Evolutionary conservation across 352 stramenopile species (phyloP), one percentile per base, ranked within the genome.

Genomic region (Elongisporangium prolatum): DNA sequence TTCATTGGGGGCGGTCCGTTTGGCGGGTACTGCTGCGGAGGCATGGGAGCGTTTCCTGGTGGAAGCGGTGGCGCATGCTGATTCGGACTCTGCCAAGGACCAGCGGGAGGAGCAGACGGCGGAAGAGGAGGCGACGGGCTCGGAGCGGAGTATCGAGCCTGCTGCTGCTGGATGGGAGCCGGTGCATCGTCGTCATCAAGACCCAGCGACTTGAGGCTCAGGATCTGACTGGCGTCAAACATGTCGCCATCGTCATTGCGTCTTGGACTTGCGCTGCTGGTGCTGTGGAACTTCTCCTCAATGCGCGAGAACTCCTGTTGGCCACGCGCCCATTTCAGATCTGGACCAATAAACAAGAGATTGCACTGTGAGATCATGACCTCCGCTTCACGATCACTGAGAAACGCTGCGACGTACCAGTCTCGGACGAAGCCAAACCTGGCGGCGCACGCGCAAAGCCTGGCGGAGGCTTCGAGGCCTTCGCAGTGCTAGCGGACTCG

Each of bases 301-400:
- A 89, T 57, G 50, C 78, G 67, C 18, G 81, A 89, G 40, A 91
- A 91, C 48, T 84, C 69, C 38, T 91, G 71, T 55, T 92, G 83
- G 4, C 85, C 83, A 50, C 83, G 73, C 3, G 85, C 80, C 85
- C 85, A 95, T 62, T 89, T 89, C 21, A 93, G 57, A 57, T 95
- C 84, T 48, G 25, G 16, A 40, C 21, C 2, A 20, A 51, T 13
- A 56, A 17, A 58, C 28, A 64, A 54, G 5, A 1, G 21, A 56
- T 48, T 28, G 37, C 28, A 53, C n/a, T 6, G 16, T 59, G 10
- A 17, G 13, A 48, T n/a, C n/a, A n/a, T 17, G 28, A 40, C 28
- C 8, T 40, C 5, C 9, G 28, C 28, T 40, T 40, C 28, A 40
- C 8, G 28, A 9, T 40, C 9, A 9, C n/a, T 40, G 28, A 13